Evolutionary conservation across 2,329 filamentous ascomycete species (phyloP), one percentile per base, ranked within the genome.

Genomic region (Septoria linicola): DNA sequence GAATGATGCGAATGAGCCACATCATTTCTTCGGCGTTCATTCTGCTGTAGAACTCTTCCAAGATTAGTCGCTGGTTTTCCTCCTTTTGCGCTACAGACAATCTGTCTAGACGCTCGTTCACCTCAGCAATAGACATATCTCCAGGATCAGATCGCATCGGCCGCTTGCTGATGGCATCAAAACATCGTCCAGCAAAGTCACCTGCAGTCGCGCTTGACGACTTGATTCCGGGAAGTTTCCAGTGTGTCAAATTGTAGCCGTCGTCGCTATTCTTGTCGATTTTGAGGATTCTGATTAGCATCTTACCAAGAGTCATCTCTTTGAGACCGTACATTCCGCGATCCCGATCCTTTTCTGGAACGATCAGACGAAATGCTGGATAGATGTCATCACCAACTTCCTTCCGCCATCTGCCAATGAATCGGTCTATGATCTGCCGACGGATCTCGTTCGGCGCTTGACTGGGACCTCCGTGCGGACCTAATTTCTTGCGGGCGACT

Each of bases 21-120:
- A 88, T 85, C 59, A 99, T 73, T 72, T 99, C 93, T 58, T 95
- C 88, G 0, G 93, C 81, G 61, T 95, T 95, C 93, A 97, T 97
- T 19, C 82, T 80, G 39, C 84, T 80, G 70, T 97, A 97, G 66
- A 97, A 95, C 3, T 83, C 79, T 57, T 87, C 80, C 60, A 97
- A 82, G 27, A 99, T 86, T 0, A 84, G 84, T 34, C 89, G 68
- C 62, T 97, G 92, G 56, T 92, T 81, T n/a, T 87, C 80, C 72
- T 97, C 92, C 45, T 88, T 88, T 0, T 82, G 80, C 0, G 86
- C 85, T 1, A 80, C 80, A 0, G 90, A 84, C 23, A 99, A 76
- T 61, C 80, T 79, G 68, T 99, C 90, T 1, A 99, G 76, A 62
- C 88, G 78, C 52, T 85, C 83, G 64, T 99, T 99, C 48, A 97